These are phyloP conservation scores for Botryotinia globosa DNA, from an alignment of 2,329 filamentous ascomycete species.

Conservation along the genomic window DNA sequence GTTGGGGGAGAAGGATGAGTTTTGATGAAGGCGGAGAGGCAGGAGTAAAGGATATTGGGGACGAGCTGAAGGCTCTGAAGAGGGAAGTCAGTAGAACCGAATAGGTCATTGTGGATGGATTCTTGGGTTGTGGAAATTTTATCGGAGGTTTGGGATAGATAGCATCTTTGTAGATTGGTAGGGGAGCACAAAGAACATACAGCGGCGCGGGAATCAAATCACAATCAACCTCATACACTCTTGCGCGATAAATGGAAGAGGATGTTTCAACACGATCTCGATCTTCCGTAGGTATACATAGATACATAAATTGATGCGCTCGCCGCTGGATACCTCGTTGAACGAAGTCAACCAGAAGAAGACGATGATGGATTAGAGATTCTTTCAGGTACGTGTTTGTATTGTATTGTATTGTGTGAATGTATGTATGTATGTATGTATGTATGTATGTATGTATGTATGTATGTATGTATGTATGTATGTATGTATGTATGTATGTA, in stretches of 20 bases:
- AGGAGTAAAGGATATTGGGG: not conserved
- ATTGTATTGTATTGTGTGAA: not conserved
- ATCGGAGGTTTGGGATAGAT: not conserved
- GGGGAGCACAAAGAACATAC: not conserved
- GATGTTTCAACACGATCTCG: not conserved
- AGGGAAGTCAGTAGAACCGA: not conserved
- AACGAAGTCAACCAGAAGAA: not conserved
- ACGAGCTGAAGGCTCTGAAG: not conserved
- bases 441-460: too few relatives aligned
- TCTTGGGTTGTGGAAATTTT: too few relatives aligned
- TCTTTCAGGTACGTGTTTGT: not conserved
- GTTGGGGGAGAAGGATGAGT: slow-evolving; percentile 85
- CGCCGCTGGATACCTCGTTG: too few relatives aligned
- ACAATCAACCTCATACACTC: not conserved
- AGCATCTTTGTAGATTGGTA: not conserved
- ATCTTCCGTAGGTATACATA: not conserved
- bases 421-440: too few relatives aligned
- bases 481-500: too few relatives aligned
- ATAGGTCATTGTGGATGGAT: not conserved
- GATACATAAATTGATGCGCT: not conserved
- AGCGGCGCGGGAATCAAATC: not conserved
- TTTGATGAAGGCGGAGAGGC: slow-evolving; percentile 32
- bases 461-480: too few relatives aligned
- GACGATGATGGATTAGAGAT: not conserved
- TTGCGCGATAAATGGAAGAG: not conserved